Conservation (phyloP, 345 rosid species). For the Populus alba region DNA sequence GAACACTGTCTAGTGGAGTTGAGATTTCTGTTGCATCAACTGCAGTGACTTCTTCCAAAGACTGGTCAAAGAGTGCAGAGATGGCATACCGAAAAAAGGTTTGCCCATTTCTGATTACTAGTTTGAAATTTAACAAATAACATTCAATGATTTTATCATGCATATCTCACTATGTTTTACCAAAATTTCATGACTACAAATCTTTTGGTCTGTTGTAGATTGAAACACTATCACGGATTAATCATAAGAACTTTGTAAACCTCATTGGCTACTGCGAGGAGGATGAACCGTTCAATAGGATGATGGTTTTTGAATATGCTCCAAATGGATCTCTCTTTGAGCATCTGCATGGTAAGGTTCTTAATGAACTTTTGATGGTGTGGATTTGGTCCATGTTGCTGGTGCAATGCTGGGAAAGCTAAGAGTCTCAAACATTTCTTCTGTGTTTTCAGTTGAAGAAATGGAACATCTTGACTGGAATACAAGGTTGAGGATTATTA, state of each 20-base stretch:
- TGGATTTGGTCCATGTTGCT: background rate
- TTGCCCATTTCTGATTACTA: background rate
- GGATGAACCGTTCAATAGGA: slow-evolving; percentile 78
- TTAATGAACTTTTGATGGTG: background rate
- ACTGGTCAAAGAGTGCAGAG: slow-evolving; percentile 68
- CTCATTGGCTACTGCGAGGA: slow-evolving; percentile 87
- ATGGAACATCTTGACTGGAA: slow-evolving; percentile 95
- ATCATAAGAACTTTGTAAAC: slow-evolving; percentile 93
- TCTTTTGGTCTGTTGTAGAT: slow-evolving; percentile 40
- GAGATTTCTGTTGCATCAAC: slow-evolving; percentile 86
- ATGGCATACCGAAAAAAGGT: slow-evolving; percentile 76
- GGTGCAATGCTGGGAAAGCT: slow-evolving; percentile 14
- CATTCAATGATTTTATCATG: background rate
- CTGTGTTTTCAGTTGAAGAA: slow-evolving; percentile 54
- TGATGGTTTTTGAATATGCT: slow-evolving; percentile 99
- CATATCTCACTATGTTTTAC: background rate
- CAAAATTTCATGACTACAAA: background rate
- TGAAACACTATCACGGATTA: slow-evolving; percentile 65
- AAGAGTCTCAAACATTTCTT: slow-evolving; percentile 8
- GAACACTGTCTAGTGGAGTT: slow-evolving; percentile 95
- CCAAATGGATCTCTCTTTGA: slow-evolving; percentile 86
- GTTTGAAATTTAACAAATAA: background rate
- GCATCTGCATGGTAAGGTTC: slow-evolving; percentile 72
- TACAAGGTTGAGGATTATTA: slow-evolving; percentile 74
- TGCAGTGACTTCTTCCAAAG: slow-evolving; percentile 42